A percentile compares a stretch with the other conserved stretches of the same genome.
phyloP scores from a whole-genome alignment of 2,329 filamentous ascomycete genomes.

The Arthrobotrys pseudoclavata region DNA sequence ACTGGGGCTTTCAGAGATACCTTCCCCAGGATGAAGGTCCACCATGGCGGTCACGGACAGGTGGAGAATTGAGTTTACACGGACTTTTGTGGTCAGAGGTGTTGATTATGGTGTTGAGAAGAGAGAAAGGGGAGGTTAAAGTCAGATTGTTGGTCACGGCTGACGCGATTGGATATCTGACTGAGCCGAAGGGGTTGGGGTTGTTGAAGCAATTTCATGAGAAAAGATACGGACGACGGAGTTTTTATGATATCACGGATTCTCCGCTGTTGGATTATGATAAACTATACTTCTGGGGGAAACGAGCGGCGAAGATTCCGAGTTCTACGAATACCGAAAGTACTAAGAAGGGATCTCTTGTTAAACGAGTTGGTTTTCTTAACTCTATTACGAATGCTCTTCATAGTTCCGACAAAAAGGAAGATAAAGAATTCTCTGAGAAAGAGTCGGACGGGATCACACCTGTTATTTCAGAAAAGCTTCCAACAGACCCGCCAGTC shows the following conservation, averaged over 20 bases:
- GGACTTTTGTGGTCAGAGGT: constrained; percentile 32
- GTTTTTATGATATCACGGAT: constrained; percentile 34
- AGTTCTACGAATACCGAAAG: too few species aligned
- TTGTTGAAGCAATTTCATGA: constrained; percentile 36
- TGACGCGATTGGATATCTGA: background rate
- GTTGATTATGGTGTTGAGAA: constrained; percentile 24
- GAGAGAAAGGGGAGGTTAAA: background rate
- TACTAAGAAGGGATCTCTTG: background rate
- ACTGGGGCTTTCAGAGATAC: constrained; percentile 30
- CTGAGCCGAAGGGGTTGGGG: constrained; percentile 2
- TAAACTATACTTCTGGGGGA: constrained; percentile 35
- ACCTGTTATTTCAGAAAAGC: background rate
- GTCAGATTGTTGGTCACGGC: constrained; percentile 1
- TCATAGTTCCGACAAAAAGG: background rate
- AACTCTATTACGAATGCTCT: background rate
- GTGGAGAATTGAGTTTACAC: constrained; percentile 39
- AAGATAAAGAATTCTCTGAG: background rate
- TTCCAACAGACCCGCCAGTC: constrained; percentile 12
- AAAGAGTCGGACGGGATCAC: too few species aligned
- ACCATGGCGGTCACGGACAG: constrained; percentile 23
- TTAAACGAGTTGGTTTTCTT: background rate
- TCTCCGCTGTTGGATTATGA: constrained; percentile 31
- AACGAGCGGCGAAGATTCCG: background rate
- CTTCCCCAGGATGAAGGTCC: constrained; percentile 39
- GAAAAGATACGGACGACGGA: constrained; percentile 26